phyloP scores from a whole-genome alignment of 176 grass and related monocot species.

The Paspalum notatum region DNA sequence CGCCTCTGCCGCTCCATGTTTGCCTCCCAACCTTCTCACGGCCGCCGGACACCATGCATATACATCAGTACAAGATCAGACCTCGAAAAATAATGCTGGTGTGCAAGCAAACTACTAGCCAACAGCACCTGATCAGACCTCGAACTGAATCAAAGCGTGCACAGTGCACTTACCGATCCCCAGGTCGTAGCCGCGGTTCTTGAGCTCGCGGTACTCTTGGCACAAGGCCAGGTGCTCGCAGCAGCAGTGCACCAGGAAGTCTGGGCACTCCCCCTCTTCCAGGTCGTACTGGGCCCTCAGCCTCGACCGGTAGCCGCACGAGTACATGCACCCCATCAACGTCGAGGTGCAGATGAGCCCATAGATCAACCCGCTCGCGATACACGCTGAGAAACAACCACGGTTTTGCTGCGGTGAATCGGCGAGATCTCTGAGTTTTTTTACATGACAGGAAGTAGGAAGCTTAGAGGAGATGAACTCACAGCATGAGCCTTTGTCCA shows the following conservation, averaged over 20 bases:
- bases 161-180: constrained; percentile 66
- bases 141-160: background rate
- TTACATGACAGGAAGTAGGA: no score
- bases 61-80: background rate
- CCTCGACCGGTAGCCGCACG: constrained; percentile 82
- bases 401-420: background rate
- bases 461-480: constrained; percentile 34
- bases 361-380: constrained; percentile 53
- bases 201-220: constrained; percentile 89
- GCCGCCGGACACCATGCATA: background rate
- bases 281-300: constrained; percentile 76
- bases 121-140: background rate
- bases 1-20: constrained; percentile 80
- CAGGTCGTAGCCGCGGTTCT: constrained; percentile 83
- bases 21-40: constrained; percentile 63
- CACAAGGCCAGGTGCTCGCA: constrained; percentile 84
- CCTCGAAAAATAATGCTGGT: background rate
- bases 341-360: constrained; percentile 49
- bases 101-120: background rate
- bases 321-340: constrained; percentile 80
- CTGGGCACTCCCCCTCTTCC: constrained; percentile 66
- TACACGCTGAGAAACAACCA: constrained; percentile 49
- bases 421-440: background rate
- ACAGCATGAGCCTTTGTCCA: constrained; percentile 79
- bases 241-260: constrained; percentile 84